These are phyloP conservation scores for Sporobolomyces pararoseus DNA, from an alignment of 768 basidiomycete genomes.

Conservation along the genomic window DNA sequence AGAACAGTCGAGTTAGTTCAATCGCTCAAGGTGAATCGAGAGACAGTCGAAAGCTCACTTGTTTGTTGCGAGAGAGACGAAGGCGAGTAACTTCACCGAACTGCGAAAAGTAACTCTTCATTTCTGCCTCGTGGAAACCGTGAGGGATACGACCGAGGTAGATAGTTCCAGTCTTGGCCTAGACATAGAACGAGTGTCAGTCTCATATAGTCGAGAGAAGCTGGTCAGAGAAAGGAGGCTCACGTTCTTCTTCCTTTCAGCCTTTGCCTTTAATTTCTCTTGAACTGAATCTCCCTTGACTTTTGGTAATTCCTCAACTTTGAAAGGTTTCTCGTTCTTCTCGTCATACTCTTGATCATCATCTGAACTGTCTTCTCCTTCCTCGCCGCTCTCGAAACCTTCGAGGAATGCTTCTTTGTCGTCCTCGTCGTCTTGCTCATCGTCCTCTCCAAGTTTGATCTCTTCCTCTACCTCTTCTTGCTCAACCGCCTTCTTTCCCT, in stretches of 20 bases:
- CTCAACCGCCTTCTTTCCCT: slow-evolving; percentile 8
- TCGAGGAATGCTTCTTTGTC: slow-evolving; percentile 41
- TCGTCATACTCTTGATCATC: slow-evolving; percentile 38
- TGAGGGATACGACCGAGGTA: slow-evolving; percentile 89
- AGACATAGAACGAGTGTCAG: neutral
- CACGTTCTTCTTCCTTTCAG: slow-evolving; percentile 38
- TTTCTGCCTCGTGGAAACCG: slow-evolving; percentile 94
- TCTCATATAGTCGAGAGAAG: rapidly evolving
- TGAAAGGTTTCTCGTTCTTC: slow-evolving; percentile 9
- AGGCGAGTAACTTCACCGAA: slow-evolving; percentile 86
- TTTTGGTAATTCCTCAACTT: slow-evolving; percentile 32
- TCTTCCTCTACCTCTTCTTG: slow-evolving; percentile 49
- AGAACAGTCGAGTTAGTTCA: neutral
- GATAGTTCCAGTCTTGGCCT: slow-evolving; percentile 67
- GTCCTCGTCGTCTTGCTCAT: slow-evolving; percentile 46
- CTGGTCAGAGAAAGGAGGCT: neutral
- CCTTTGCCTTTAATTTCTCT: slow-evolving; percentile 39
- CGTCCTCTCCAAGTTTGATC: slow-evolving; percentile 34
- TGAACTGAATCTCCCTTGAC: slow-evolving; percentile 40
- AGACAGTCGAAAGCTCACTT: slow-evolving; percentile 55
- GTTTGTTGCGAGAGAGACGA: slow-evolving; percentile 88
- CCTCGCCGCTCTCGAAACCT: slow-evolving; percentile 47
- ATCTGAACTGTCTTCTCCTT: slow-evolving; percentile 48
- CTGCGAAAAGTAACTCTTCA: slow-evolving; percentile 87
- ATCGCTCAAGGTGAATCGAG: slow-evolving; percentile 44